A percentile compares a stretch with the other conserved stretches of the same genome.
phyloP scores from a whole-genome alignment of 1,284 basidiomycete genomes.

The Puccinia horiana region DNA sequence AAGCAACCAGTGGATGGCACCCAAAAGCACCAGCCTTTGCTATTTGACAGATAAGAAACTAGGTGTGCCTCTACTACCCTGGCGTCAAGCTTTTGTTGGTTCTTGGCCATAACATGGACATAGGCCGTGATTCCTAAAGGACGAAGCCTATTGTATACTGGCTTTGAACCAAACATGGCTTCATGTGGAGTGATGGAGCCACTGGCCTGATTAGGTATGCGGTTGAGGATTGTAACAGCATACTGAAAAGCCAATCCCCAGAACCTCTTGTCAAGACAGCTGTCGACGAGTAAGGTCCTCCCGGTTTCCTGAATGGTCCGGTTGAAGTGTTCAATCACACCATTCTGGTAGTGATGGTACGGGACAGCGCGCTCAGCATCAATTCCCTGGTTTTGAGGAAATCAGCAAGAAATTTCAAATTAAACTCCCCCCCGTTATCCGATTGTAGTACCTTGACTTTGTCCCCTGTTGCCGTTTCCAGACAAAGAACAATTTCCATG shows the following conservation, averaged over 20 bases:
- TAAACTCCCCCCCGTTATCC: slow-evolving; percentile 1
- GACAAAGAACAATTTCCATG: background rate
- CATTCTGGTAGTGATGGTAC: slow-evolving; percentile 13
- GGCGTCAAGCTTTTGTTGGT: slow-evolving; percentile 8
- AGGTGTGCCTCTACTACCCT: background rate
- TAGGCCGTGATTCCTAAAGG: background rate
- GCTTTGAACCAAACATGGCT: background rate
- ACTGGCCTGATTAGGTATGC: background rate
- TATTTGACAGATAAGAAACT: background rate
- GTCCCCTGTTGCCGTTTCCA: background rate
- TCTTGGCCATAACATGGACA: slow-evolving; percentile 1
- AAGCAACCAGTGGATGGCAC: background rate
- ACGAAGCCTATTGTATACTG: background rate
- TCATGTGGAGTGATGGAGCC: background rate
- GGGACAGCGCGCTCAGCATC: background rate
- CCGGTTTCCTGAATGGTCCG: too few species aligned
- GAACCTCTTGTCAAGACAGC: background rate
- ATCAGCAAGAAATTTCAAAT: background rate
- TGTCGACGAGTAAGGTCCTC: background rate
- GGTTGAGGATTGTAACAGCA: background rate
- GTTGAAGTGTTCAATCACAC: background rate
- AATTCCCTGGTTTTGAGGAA: background rate
- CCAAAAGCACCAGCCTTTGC: slow-evolving; percentile 1
- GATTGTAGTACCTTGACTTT: background rate
- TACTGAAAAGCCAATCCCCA: background rate